Percentiles rank a stretch among this genome's conserved stretches.
These are phyloP conservation scores for Posidonia oceanica DNA, from an alignment of 116 monocot genomes.

Conservation along the genomic window DNA sequence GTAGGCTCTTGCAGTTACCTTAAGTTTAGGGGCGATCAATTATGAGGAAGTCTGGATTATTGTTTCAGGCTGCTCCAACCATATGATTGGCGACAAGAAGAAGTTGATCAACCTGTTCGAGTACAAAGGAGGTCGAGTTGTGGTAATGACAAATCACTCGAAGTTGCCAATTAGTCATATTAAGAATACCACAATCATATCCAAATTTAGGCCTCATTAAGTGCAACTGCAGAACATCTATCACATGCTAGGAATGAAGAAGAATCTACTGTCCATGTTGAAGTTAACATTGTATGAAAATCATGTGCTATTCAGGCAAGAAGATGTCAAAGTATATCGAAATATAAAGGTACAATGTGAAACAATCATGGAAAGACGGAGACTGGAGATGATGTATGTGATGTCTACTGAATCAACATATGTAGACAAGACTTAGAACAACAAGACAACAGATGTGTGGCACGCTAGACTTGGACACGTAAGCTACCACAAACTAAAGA, in stretches of 20 bases:
- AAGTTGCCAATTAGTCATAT: background rate
- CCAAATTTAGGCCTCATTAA: background rate
- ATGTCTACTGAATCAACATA: slow-evolving; percentile 5
- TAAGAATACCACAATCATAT: background rate
- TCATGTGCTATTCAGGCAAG: background rate
- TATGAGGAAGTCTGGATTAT: background rate
- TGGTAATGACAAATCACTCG: background rate
- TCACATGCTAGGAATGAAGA: background rate
- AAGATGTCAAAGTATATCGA: background rate
- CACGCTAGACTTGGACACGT: slow-evolving; percentile 6
- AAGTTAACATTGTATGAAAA: background rate
- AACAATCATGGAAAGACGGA: background rate
- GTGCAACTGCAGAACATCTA: background rate
- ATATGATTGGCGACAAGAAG: background rate
- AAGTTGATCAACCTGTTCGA: background rate
- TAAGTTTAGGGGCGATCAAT: background rate
- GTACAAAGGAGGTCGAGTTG: background rate
- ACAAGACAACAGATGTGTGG: slow-evolving; percentile 2
- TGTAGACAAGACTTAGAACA: slow-evolving; percentile 1
- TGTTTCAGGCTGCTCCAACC: background rate
- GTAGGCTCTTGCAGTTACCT: too few relatives aligned
- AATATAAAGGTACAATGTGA: background rate
- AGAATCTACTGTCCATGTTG: background rate
- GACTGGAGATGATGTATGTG: slow-evolving; percentile 5
- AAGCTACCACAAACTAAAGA: background rate